Evolutionary conservation across 306 rosid genomes (phyloP), one percentile per base, ranked within the genome.

Genomic region (Citrullus mucosospermus): DNA sequence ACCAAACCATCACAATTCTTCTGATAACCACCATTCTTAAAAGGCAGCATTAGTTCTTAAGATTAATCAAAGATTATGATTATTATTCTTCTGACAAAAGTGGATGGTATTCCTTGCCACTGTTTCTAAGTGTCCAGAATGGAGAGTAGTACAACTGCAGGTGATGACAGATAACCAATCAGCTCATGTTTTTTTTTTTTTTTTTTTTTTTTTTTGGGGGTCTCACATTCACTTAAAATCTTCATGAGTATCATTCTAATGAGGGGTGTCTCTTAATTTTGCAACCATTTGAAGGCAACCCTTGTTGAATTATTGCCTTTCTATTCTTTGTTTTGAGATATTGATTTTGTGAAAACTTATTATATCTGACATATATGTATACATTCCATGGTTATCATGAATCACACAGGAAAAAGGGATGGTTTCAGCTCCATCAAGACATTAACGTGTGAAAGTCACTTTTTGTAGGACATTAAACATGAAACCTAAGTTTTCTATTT

Each of bases 1-100:
- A 48, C 30, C 78, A 10, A 88, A 81, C 83, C 83, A 84, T 79
- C 88, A 61, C 15, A 83, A 87, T 72, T 38, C 85, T 81, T 81
- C 85, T 69, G 57, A 61, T 62, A 25, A 81, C 78, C 68, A 81
- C 79, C 67, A 85, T 80, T 74, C 79, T 55, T 79, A 80, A 89
- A 84, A 67, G 75, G 39, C 34, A 62, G 53, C 77, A 25, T 39
- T 84, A 83, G 78, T 84, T 73, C 72, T 61, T 66, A 18, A 59
- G 80, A 16, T 34, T 63, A 66, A 74, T 16, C 41, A 41, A 75
- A 65, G 81, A 55, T 74, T 54, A 34, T 34, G 73, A 36, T 69
- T 78, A 69, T 68, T 69, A 48, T 80, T 53, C 50, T 46, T 83
- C 65, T 56, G 75, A 83, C 78, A 71, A 25, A 71, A 20, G 58